phyloP scores from a whole-genome alignment of 2,329 filamentous ascomycete genomes.

The Aspergillus felis region DNA sequence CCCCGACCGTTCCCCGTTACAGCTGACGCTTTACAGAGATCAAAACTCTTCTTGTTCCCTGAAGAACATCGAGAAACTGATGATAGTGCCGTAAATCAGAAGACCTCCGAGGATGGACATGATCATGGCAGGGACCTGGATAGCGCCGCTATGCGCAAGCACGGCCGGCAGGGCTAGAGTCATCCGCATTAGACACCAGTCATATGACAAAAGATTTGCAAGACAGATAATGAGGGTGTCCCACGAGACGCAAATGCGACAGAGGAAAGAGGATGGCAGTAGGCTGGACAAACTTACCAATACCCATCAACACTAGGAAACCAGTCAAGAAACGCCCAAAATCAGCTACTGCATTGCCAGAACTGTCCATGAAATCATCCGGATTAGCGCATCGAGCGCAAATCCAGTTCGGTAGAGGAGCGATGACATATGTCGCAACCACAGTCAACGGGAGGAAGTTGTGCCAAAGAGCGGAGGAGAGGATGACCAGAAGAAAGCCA shows the following conservation, averaged over 20 bases:
- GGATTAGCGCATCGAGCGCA: constrained; percentile 82
- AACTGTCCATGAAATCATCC: constrained; percentile 90
- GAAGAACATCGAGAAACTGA: constrained; percentile 98
- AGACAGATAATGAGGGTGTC: background rate
- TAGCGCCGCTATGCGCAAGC: constrained; percentile 81
- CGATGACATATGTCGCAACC: constrained; percentile 90
- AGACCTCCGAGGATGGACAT: constrained; percentile 93
- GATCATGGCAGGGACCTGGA: constrained; percentile 78
- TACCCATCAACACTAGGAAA: constrained; percentile 94
- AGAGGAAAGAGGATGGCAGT: background rate
- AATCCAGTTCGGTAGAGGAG: constrained; percentile 95
- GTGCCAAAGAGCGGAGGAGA: constrained; percentile 91
- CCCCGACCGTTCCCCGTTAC: background rate
- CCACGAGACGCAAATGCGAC: background rate
- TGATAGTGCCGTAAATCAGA: constrained; percentile 96
- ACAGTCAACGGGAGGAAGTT: constrained; percentile 94
- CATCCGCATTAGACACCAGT: background rate
- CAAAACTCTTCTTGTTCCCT: constrained; percentile 95
- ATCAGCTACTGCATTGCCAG: constrained; percentile 80
- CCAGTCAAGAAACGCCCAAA: constrained; percentile 92
- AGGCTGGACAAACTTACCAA: constrained; percentile 61
- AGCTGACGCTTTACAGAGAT: constrained; percentile 4
- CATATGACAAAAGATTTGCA: background rate
- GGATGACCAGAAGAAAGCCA: constrained; percentile 97
- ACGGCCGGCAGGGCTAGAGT: constrained; percentile 75